phyloP scores from a whole-genome alignment of 352 stramenopile species.

The Phytophthora parvispora region DNA sequence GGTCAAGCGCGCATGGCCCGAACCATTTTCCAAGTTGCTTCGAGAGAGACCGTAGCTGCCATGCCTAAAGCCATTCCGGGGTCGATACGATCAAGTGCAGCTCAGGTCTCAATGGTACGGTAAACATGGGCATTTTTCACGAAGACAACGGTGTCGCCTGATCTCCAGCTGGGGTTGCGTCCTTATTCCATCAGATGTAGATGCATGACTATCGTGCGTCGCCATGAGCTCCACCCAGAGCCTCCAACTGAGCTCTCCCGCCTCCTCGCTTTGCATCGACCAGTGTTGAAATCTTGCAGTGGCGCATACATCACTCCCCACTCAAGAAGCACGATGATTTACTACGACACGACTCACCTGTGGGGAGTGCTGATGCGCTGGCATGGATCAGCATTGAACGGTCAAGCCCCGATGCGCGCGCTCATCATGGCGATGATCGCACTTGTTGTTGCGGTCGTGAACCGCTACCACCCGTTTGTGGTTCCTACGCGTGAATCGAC shows the following conservation, averaged over 20 bases:
- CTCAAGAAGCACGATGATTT: constrained; percentile 63
- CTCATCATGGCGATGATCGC: constrained; percentile 79
- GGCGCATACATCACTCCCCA: constrained; percentile 1
- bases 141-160: neutral
- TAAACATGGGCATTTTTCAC: neutral
- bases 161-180: constrained; percentile 24
- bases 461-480: constrained; percentile 73
- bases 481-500: constrained; percentile 72
- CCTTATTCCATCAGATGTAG: constrained; percentile 21
- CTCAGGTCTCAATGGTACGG: neutral
- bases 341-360: constrained; percentile 78
- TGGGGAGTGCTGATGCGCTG: constrained; percentile 69
- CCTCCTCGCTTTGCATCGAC: constrained; percentile 1
- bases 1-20: neutral
- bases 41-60: neutral
- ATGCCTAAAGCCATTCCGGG: neutral
- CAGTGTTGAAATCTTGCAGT: constrained; percentile 13
- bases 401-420: constrained; percentile 65
- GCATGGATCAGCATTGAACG: constrained; percentile 84
- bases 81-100: neutral
- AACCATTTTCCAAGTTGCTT: neutral
- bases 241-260: neutral
- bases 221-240: constrained; percentile 3
- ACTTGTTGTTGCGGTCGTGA: constrained; percentile 52
- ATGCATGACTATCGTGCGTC: constrained; percentile 27